Conservation (phyloP, 805 yeast genomes). For the Monosporozyma aquatica region DNA sequence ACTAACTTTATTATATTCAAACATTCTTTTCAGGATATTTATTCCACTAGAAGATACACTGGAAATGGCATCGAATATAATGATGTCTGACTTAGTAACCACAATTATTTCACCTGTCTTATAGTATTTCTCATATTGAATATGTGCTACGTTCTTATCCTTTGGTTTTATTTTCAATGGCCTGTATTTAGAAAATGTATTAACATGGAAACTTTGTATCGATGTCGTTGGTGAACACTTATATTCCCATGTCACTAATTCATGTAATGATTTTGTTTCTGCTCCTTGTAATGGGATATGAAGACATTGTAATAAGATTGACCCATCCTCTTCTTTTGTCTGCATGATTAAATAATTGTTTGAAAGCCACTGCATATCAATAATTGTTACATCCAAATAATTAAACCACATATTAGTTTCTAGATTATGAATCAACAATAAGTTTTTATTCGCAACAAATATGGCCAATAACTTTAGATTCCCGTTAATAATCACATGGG, state of each 20-base stretch:
- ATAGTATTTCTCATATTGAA: conserved; percentile 13
- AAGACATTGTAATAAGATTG: conserved; percentile 17
- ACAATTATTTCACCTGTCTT: conserved; percentile 27
- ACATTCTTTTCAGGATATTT: conserved; percentile 17
- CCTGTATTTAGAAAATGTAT: conserved; percentile 18
- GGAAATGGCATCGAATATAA: conserved; percentile 25
- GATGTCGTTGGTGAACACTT: conserved; percentile 12
- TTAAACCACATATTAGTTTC: conserved; percentile 24
- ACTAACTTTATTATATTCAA: conserved; percentile 14
- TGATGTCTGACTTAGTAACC: conserved; percentile 11
- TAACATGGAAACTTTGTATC: conserved; percentile 15
- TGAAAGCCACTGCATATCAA: conserved; percentile 29
- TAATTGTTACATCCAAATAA: conserved; percentile 18
- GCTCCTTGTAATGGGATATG: conserved; percentile 18
- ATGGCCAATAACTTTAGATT: conserved; percentile 20
- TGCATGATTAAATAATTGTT: conserved; percentile 24
- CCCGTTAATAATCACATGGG: conserved; percentile 19
- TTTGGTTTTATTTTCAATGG: conserved; percentile 15
- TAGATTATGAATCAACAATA: conserved; percentile 24
- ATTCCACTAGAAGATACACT: conserved; percentile 18
- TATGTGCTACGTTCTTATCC: conserved; percentile 7
- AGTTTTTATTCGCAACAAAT: conserved; percentile 25
- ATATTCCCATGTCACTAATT: conserved; percentile 24
- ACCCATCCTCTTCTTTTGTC: conserved; percentile 16
- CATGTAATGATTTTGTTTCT: conserved; percentile 8